These are phyloP conservation scores for Trichoderma koningiopsis DNA, from an alignment of 2,329 filamentous ascomycete genomes.

Conservation along the genomic window DNA sequence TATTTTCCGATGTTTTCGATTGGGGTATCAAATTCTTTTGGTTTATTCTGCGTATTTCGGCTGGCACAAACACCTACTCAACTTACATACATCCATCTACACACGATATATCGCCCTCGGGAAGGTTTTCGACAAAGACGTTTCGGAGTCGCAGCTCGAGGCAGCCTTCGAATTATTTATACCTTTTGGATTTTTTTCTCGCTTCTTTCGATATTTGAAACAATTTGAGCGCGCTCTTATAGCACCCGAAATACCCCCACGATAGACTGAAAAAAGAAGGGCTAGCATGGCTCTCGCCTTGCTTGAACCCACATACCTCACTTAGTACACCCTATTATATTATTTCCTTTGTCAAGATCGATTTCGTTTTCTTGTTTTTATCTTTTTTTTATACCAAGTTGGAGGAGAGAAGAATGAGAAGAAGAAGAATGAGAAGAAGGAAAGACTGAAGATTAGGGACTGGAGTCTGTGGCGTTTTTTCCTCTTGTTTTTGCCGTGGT, in stretches of 20 bases:
- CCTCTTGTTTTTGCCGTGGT: constrained; percentile 26
- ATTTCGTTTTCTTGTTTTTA: constrained; percentile 8
- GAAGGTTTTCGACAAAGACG: constrained; percentile 30
- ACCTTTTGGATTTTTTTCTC: constrained; percentile 17
- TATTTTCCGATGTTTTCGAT: constrained; percentile 31
- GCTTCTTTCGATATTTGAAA: constrained; percentile 14
- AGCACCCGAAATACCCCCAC: constrained; percentile 43
- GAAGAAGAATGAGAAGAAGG: constrained; percentile 24
- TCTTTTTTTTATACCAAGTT: constrained; percentile 23
- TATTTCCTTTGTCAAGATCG: constrained; percentile 37
- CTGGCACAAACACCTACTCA: constrained; percentile 28
- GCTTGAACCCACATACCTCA: constrained; percentile 38
- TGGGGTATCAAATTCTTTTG: constrained; percentile 35
- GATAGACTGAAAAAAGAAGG: constrained; percentile 39
- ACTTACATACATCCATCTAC: constrained; percentile 1
- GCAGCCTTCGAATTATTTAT: constrained; percentile 31
- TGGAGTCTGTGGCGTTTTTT: constrained; percentile 34
- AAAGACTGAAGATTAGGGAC: constrained; percentile 25
- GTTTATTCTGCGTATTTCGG: constrained; percentile 32
- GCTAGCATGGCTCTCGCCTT: constrained; percentile 34
- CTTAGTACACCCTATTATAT: constrained; percentile 32
- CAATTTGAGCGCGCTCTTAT: constrained; percentile 33
- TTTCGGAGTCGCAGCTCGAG: constrained; percentile 36
- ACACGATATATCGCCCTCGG: constrained; percentile 25
- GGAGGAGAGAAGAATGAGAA: not conserved